Conservation (phyloP, 169 alveolate genomes). For the Blepharisma undulans region DNA sequence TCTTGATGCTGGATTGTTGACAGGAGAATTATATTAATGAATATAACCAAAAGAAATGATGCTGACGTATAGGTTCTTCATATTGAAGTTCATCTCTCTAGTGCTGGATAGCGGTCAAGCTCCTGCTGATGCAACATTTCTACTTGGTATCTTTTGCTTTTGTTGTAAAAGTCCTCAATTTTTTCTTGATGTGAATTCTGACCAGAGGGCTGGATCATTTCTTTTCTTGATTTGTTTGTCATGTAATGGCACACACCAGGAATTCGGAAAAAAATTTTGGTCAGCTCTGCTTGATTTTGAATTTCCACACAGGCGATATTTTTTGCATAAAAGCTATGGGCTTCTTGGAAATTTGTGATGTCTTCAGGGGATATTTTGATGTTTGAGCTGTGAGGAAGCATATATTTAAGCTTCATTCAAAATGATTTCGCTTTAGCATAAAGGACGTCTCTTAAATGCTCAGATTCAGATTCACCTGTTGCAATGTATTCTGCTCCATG, state of each 20-base stretch:
- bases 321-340: conserved; percentile 2
- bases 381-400: not conserved
- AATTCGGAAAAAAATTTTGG: conserved; percentile 24
- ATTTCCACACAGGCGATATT: conserved; percentile 41
- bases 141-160: not conserved
- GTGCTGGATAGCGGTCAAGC: not conserved
- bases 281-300: not conserved
- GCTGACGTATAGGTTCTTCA: conserved; percentile 6
- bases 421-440: not conserved
- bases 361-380: not conserved
- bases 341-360: not conserved
- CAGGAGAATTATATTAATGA: conserved; percentile 7
- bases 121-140: conserved; percentile 38
- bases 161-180: conserved; percentile 32
- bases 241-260: conserved; percentile 31
- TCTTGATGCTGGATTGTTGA: not conserved
- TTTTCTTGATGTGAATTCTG: conserved; percentile 39
- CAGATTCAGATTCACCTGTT: not conserved
- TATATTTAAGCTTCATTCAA: not conserved
- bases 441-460: not conserved
- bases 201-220: not conserved
- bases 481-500: not conserved
- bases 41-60: not conserved
- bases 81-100: not conserved
- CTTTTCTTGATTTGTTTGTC: conserved; percentile 17